Evolutionary conservation across 202 grass and related monocot species (phyloP).

Genomic region (Cymbopogon flexuosus): DNA sequence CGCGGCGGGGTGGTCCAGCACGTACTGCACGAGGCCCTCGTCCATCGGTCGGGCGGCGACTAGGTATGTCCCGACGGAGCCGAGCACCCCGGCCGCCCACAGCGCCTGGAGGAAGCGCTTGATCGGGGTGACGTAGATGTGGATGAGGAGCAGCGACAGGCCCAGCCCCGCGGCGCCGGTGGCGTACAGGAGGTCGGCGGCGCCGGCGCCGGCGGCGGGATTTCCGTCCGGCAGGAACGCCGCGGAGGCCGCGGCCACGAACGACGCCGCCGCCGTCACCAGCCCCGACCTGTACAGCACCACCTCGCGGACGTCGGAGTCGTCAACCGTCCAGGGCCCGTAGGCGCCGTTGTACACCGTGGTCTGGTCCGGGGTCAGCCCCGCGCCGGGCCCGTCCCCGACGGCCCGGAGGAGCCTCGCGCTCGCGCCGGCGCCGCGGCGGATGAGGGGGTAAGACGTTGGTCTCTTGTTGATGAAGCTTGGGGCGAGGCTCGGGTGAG

Average conservation of each 20-base stretch:
- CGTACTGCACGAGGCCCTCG: slow-evolving; percentile 58
- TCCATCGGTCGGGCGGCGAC: slow-evolving; percentile 50
- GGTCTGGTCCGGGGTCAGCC: slow-evolving; percentile 36
- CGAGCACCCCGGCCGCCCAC: slow-evolving; percentile 55
- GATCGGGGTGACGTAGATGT: slow-evolving; percentile 85
- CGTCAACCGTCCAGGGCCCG: slow-evolving; percentile 73
- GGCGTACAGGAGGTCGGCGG: slow-evolving; percentile 51
- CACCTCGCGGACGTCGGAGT: slow-evolving; percentile 71
- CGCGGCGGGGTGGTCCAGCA: slow-evolving; percentile 50
- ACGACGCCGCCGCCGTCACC: slow-evolving; percentile 60
- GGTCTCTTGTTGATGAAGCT: neutral
- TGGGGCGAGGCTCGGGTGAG: neutral
- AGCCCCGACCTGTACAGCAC: slow-evolving; percentile 79
- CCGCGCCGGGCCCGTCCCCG: slow-evolving; percentile 39
- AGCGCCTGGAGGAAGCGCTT: slow-evolving; percentile 88
- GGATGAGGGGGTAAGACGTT: neutral
- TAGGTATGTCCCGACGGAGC: slow-evolving; percentile 62
- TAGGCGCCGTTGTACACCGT: slow-evolving; percentile 70
- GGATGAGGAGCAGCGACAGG: slow-evolving; percentile 74
- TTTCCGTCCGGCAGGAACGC: slow-evolving; percentile 63
- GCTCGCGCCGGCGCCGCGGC: neutral
- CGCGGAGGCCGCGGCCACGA: slow-evolving; percentile 54
- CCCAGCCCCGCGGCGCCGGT: slow-evolving; percentile 73
- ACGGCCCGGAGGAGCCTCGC: slow-evolving; percentile 23
- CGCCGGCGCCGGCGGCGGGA: slow-evolving; percentile 41